Percentiles rank a stretch among this genome's conserved stretches.
These are phyloP conservation scores for Talaromyces islandicus DNA, from an alignment of 2,329 filamentous ascomycete genomes.

Conservation along the genomic window DNA sequence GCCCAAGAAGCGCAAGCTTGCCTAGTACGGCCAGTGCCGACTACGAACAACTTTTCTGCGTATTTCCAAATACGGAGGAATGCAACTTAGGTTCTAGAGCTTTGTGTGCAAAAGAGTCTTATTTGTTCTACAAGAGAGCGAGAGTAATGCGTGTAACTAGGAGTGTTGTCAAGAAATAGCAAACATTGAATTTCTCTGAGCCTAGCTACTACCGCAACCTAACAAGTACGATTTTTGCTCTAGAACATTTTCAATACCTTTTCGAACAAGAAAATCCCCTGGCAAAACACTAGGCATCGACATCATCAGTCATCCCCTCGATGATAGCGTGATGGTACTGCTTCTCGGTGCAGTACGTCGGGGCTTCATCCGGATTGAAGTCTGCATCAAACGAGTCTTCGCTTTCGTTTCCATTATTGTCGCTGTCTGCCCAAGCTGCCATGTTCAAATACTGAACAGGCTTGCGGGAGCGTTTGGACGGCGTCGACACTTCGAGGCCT, in stretches of 20 bases:
- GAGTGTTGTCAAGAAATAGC: not conserved
- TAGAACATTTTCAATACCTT: not conserved
- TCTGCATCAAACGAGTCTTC: not conserved
- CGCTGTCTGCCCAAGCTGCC: not conserved
- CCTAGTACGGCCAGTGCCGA: no score
- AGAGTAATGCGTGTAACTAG: not conserved
- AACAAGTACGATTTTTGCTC: not conserved
- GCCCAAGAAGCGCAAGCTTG: conserved; percentile 2
- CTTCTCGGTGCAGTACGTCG: not conserved
- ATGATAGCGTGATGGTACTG: not conserved
- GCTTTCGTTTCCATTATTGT: not conserved
- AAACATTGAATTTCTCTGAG: not conserved
- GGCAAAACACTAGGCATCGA: not conserved
- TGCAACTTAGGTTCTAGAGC: not conserved
- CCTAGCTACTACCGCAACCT: not conserved
- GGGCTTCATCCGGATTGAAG: not conserved
- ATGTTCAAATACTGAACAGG: conserved; percentile 1
- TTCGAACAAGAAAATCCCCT: not conserved
- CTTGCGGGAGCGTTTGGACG: conserved; percentile 3
- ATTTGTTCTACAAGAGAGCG: not conserved
- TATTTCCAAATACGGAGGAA: no score
- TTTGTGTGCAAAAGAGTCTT: not conserved
- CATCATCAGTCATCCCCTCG: not conserved
- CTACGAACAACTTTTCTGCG: no score
- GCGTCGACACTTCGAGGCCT: not conserved